Conservation (phyloP, 2,329 filamentous ascomycete genomes). For the Akanthomyces uredinophilus region DNA sequence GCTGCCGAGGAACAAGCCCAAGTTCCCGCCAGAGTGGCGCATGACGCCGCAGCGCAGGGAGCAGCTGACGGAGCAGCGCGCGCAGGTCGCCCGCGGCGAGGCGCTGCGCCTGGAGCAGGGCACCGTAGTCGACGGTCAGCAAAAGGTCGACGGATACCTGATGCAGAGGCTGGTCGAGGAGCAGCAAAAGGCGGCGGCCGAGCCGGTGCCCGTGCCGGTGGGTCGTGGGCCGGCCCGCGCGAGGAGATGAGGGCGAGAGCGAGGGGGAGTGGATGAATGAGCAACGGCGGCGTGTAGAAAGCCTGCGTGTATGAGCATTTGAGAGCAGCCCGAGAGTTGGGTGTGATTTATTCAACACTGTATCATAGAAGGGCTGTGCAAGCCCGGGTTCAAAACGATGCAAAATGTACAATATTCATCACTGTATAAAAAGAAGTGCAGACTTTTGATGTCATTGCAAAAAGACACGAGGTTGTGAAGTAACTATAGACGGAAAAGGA, state of each 20-base stretch:
- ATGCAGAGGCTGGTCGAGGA: conserved; percentile 30
- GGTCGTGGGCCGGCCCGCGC: not conserved
- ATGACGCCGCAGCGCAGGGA: conserved; percentile 64
- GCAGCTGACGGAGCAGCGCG: conserved; percentile 59
- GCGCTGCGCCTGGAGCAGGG: conserved; percentile 48
- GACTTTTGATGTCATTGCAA: no score
- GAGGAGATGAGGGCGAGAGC: not conserved
- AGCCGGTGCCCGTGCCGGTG: not conserved
- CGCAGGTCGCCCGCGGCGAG: conserved; percentile 49
- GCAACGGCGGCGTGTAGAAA: not conserved
- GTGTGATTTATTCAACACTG: not conserved
- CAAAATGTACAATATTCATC: not conserved
- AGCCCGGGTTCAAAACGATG: not conserved
- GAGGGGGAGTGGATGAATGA: no score
- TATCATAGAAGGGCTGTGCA: not conserved
- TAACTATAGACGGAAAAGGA: no score
- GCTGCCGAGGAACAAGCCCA: conserved; percentile 50
- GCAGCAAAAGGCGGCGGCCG: conserved; percentile 25
- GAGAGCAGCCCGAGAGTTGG: not conserved
- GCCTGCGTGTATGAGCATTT: not conserved
- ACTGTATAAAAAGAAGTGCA: no score
- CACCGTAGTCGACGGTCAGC: conserved; percentile 52
- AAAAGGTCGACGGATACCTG: conserved; percentile 39
- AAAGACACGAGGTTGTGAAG: no score
- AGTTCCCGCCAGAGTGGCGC: conserved; percentile 79